These are phyloP conservation scores for Cryptosporidium ubiquitum DNA, from an alignment of 169 alveolate genomes.

Conservation along the genomic window DNA sequence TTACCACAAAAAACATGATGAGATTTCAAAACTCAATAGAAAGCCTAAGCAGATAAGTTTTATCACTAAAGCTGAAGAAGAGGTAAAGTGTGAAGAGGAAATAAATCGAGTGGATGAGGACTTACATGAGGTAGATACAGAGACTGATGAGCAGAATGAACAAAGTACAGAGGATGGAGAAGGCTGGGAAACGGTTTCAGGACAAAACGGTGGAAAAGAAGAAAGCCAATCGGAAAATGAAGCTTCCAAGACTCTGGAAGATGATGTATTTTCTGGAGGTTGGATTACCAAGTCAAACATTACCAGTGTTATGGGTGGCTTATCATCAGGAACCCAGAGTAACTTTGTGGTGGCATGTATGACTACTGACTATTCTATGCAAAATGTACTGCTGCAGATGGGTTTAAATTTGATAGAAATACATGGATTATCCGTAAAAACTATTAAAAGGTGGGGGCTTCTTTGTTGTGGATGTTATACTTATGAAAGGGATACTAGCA, in stretches of 20 bases:
- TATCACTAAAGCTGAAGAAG: slow-evolving; percentile 63
- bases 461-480: slow-evolving; percentile 83
- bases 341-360: slow-evolving; percentile 82
- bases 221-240: slow-evolving; percentile 26
- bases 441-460: slow-evolving; percentile 89
- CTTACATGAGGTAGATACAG: not conserved
- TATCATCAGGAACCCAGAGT: slow-evolving; percentile 19
- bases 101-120: not conserved
- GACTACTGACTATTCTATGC: slow-evolving; percentile 92
- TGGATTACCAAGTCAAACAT: slow-evolving; percentile 82
- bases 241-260: slow-evolving; percentile 48
- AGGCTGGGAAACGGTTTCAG: slow-evolving; percentile 12
- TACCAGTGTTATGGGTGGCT: slow-evolving; percentile 77
- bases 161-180: slow-evolving; percentile 67
- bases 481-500: slow-evolving; percentile 76
- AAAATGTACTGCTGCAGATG: slow-evolving; percentile 88
- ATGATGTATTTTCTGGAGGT: slow-evolving; percentile 74
- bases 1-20: slow-evolving; percentile 83
- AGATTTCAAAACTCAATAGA: slow-evolving; percentile 77
- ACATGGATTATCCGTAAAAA: slow-evolving; percentile 86
- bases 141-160: slow-evolving; percentile 10
- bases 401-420: slow-evolving; percentile 88
- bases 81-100: not conserved
- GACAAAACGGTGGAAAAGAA: slow-evolving; percentile 15
- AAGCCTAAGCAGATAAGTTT: slow-evolving; percentile 75